These are phyloP conservation scores for Paecilomyces variotii DNA, from an alignment of 2,329 filamentous ascomycete species.

Conservation along the genomic window DNA sequence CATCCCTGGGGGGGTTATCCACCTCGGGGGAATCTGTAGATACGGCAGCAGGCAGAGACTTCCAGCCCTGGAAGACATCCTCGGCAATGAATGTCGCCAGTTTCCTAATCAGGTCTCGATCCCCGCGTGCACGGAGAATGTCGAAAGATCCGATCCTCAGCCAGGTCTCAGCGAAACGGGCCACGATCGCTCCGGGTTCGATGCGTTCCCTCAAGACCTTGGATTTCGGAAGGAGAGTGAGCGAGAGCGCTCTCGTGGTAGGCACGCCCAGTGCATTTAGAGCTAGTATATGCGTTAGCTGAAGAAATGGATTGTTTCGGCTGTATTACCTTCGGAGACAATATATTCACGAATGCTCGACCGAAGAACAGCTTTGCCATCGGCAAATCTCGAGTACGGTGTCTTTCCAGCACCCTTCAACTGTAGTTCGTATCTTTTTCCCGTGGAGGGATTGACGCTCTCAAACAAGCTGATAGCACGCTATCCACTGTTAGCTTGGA, in stretches of 20 bases:
- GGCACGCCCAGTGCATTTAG: slow-evolving; percentile 81
- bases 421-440: slow-evolving; percentile 78
- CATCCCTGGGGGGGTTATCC: slow-evolving; percentile 42
- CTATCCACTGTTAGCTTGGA: slow-evolving; percentile 8
- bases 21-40: slow-evolving; percentile 29
- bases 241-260: slow-evolving; percentile 73
- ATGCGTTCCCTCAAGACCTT: slow-evolving; percentile 69
- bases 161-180: slow-evolving; percentile 87
- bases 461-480: slow-evolving; percentile 93
- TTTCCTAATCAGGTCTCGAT: slow-evolving; percentile 63
- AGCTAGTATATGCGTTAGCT: slow-evolving; percentile 20
- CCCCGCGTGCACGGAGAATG: slow-evolving; percentile 72
- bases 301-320: background rate
- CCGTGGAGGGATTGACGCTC: slow-evolving; percentile 63
- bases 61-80: slow-evolving; percentile 82
- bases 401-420: slow-evolving; percentile 90
- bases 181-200: slow-evolving; percentile 88
- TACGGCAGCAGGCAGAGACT: slow-evolving; percentile 60
- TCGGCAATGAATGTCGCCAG: slow-evolving; percentile 79
- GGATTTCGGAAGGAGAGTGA: slow-evolving; percentile 66
- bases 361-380: slow-evolving; percentile 86
- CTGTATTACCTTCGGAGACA: slow-evolving; percentile 64
- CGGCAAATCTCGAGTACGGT: slow-evolving; percentile 92
- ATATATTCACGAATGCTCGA: slow-evolving; percentile 93
- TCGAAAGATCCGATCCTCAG: slow-evolving; percentile 93